Percentiles rank a stretch among this genome's conserved stretches.
phyloP scores from a whole-genome alignment of 176 grass and related monocot genomes.

The Zoysia pacifica region DNA sequence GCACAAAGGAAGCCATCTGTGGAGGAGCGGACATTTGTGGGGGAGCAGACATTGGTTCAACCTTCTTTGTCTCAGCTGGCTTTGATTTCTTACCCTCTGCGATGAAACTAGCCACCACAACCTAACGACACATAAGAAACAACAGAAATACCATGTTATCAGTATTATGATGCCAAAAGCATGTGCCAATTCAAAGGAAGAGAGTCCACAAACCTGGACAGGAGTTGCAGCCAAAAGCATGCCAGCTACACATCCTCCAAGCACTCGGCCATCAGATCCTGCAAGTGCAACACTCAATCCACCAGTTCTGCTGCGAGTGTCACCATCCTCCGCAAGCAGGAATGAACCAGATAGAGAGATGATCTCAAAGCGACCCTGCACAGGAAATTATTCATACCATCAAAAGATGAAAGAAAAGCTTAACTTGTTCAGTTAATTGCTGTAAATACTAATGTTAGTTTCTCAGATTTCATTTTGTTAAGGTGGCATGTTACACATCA shows the following conservation, averaged over 20 bases:
- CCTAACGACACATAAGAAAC: conserved; percentile 38
- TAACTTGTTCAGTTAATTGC: conserved; percentile 14
- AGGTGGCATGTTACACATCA: too few relatives aligned
- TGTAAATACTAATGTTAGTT: not conserved
- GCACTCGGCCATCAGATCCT: conserved; percentile 93
- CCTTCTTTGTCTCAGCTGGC: conserved; percentile 63
- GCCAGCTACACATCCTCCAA: conserved; percentile 94
- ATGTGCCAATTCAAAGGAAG: not conserved
- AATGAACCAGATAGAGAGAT: conserved; percentile 97
- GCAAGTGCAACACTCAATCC: conserved; percentile 91
- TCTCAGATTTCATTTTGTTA: not conserved
- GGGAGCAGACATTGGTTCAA: conserved; percentile 54
- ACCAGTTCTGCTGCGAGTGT: conserved; percentile 89
- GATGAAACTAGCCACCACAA: conserved; percentile 93
- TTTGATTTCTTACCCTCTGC: conserved; percentile 90
- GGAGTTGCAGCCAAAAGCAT: conserved; percentile 87
- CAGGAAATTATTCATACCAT: conserved; percentile 6
- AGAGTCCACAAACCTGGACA: conserved; percentile 60
- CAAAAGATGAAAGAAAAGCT: too few relatives aligned
- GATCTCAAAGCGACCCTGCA: conserved; percentile 97
- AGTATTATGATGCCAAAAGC: not conserved
- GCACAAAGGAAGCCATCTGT: conserved; percentile 63
- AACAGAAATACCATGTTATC: not conserved
- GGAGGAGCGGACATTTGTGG: conserved; percentile 22
- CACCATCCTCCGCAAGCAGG: conserved; percentile 88